Percentiles rank a stretch among this genome's conserved stretches.
Evolutionary conservation across 345 rosid species (phyloP).

Genomic region (Pistacia vera): DNA sequence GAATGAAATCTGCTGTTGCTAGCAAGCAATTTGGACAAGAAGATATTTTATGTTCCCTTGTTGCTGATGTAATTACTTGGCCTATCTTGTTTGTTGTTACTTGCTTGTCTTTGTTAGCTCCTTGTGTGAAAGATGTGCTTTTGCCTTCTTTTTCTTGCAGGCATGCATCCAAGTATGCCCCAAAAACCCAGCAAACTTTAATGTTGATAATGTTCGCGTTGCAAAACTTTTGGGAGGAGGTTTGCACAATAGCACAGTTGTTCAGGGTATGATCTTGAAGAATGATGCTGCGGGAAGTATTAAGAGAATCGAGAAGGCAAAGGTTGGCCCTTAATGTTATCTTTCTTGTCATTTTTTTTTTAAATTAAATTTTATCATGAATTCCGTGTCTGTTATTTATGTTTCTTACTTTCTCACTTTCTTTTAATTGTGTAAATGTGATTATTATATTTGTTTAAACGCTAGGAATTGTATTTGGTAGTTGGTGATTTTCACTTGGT

Average conservation of each 20-base stretch:
- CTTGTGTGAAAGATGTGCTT: background rate
- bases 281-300: slow-evolving; percentile 86
- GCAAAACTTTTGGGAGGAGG: slow-evolving; percentile 96
- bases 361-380: background rate
- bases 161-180: slow-evolving; percentile 99
- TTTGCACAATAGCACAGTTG: slow-evolving; percentile 67
- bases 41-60: slow-evolving; percentile 68
- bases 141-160: slow-evolving; percentile 34
- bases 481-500: background rate
- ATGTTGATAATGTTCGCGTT: slow-evolving; percentile 93
- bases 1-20: slow-evolving; percentile 96
- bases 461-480: background rate
- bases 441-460: background rate
- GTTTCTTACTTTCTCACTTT: background rate
- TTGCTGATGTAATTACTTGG: slow-evolving; percentile 65
- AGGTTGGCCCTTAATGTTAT: slow-evolving; percentile 48
- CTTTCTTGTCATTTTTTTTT: background rate
- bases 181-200: slow-evolving; percentile 87
- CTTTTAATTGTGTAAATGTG: background rate
- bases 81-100: slow-evolving; percentile 7
- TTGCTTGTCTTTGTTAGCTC: slow-evolving; percentile 15
- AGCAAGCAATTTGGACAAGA: slow-evolving; percentile 99
- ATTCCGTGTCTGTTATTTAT: background rate
- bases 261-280: slow-evolving; percentile 93
- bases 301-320: slow-evolving; percentile 81